A percentile compares a stretch with the other conserved stretches of the same genome.
phyloP scores from a whole-genome alignment of 345 rosid species.

The Kernera saxatilis region DNA sequence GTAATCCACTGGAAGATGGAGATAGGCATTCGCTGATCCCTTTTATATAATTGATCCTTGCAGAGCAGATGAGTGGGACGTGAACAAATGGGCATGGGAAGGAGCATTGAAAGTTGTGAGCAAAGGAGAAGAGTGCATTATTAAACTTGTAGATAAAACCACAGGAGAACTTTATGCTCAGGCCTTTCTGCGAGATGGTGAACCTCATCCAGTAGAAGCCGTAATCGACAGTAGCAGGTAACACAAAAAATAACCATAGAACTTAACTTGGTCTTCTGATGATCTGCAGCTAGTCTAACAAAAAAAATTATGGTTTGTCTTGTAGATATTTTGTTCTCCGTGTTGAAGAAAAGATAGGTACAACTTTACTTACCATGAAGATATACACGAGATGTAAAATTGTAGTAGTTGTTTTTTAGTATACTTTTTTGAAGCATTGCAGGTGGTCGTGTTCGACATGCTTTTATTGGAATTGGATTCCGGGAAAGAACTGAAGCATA shows the following conservation, averaged over 20 bases:
- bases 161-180: slow-evolving; percentile 90
- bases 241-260: neutral
- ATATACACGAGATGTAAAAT: neutral
- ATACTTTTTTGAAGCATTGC: slow-evolving; percentile 29
- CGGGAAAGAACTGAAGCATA: slow-evolving; percentile 98
- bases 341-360: slow-evolving; percentile 93
- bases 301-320: slow-evolving; percentile 22
- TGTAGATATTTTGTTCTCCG: slow-evolving; percentile 99
- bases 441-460: slow-evolving; percentile 94
- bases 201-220: slow-evolving; percentile 93
- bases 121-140: slow-evolving; percentile 96
- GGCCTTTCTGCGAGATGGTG: slow-evolving; percentile 91
- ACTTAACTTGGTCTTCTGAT: slow-evolving; percentile 14
- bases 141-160: slow-evolving; percentile 86
- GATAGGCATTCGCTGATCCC: neutral
- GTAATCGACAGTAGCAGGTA: slow-evolving; percentile 99
- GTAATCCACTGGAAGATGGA: neutral
- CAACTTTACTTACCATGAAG: neutral
- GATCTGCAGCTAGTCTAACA: neutral
- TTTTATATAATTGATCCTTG: slow-evolving; percentile 18
- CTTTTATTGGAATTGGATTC: slow-evolving; percentile 94
- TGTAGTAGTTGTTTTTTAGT: slow-evolving; percentile 8
- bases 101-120: slow-evolving; percentile 78
- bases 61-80: slow-evolving; percentile 99
- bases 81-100: slow-evolving; percentile 99